These are phyloP conservation scores for Mucor piriformis DNA, from an alignment of 371 early-diverging fungal genomes.

Conservation along the genomic window DNA sequence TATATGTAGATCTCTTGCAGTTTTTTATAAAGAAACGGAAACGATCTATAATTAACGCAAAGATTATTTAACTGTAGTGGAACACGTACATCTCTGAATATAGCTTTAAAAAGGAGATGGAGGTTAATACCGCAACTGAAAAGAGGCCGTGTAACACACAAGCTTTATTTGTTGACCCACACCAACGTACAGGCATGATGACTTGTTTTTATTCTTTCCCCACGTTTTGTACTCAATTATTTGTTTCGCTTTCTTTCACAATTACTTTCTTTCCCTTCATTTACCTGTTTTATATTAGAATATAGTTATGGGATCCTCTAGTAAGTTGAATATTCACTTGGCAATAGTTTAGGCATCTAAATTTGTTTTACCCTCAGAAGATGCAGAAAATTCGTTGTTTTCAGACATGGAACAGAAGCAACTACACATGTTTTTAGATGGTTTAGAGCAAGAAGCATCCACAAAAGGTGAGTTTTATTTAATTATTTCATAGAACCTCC, in stretches of 20 bases:
- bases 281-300: neutral
- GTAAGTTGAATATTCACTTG: neutral
- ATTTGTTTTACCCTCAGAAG: neutral
- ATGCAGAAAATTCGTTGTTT: conserved; percentile 13
- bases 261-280: neutral
- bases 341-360: too few relatives aligned
- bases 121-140: neutral
- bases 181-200: conserved; percentile 5
- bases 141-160: neutral
- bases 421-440: conserved; percentile 20
- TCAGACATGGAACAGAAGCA: conserved; percentile 18
- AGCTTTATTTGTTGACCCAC: neutral
- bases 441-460: conserved; percentile 1
- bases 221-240: conserved; percentile 14
- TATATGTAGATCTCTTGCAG: too few relatives aligned
- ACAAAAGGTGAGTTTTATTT: neutral
- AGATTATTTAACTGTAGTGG: neutral
- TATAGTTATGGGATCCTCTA: conserved; percentile 2
- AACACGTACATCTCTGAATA: neutral
- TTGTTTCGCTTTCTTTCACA: neutral
- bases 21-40: too few relatives aligned
- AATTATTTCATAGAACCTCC: neutral
- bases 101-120: neutral
- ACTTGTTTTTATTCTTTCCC: conserved; percentile 2
- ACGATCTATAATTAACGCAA: too few relatives aligned